Evolutionary conservation across 2,329 filamentous ascomycete genomes (phyloP).

Genomic region (Clarireedia hainanense): DNA sequence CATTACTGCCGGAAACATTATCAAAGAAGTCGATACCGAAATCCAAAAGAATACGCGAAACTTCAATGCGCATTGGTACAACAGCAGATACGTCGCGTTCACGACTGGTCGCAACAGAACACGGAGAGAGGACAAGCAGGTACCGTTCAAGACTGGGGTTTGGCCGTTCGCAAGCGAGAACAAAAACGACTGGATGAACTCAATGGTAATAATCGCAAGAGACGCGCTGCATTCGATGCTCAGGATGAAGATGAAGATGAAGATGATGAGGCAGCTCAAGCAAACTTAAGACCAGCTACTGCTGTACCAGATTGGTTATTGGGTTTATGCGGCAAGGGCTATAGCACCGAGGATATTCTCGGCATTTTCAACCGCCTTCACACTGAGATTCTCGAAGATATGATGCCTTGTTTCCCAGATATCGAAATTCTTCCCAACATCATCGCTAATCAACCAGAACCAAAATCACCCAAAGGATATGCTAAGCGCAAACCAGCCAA

Average conservation of each 20-base stretch:
- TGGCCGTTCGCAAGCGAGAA: constrained; percentile 58
- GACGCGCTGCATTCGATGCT: constrained; percentile 20
- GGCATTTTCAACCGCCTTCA: constrained; percentile 32
- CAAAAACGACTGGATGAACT: constrained; percentile 45
- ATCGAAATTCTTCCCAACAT: constrained; percentile 35
- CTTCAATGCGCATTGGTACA: constrained; percentile 57
- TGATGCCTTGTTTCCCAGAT: constrained; percentile 32
- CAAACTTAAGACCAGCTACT: constrained; percentile 20
- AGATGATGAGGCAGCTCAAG: constrained; percentile 15
- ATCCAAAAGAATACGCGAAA: constrained; percentile 50
- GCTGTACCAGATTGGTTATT: constrained; percentile 29
- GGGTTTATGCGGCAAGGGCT: constrained; percentile 26
- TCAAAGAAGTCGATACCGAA: constrained; percentile 66
- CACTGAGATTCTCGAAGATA: constrained; percentile 29
- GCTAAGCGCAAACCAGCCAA: constrained; percentile 16
- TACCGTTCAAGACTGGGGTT: constrained; percentile 50
- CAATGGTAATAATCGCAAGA: constrained; percentile 21
- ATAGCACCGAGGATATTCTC: constrained; percentile 30
- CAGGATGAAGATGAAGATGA: constrained; percentile 22
- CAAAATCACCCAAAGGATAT: constrained; percentile 26
- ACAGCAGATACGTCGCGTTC: constrained; percentile 53
- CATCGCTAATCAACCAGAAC: constrained; percentile 22
- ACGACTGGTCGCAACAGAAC: constrained; percentile 53
- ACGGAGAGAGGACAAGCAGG: constrained; percentile 31
- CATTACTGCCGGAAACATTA: constrained; percentile 78